phyloP scores from a whole-genome alignment of 2,329 filamentous ascomycete genomes.

The Gliomastix tumulicola region DNA sequence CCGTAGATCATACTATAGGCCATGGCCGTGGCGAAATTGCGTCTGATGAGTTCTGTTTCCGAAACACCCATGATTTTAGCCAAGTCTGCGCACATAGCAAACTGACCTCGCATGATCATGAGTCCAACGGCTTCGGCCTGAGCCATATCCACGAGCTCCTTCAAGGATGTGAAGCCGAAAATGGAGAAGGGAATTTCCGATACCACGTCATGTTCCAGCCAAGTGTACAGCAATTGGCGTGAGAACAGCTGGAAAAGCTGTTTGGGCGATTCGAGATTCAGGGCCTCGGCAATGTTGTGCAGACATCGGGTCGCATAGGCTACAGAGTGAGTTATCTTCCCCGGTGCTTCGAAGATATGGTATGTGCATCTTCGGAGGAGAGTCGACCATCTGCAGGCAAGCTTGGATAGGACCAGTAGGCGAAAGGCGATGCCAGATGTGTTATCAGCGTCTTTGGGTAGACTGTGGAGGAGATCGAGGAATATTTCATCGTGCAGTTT shows the following conservation, averaged over 20 bases:
- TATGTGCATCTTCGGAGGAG: slow-evolving; percentile 83
- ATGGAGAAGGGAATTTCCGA: slow-evolving; percentile 75
- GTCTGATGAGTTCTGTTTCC: slow-evolving; percentile 51
- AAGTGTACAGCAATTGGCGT: slow-evolving; percentile 84
- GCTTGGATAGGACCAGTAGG: slow-evolving; percentile 64
- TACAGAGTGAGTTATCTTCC: slow-evolving; percentile 57
- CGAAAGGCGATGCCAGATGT: slow-evolving; percentile 81
- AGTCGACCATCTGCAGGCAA: slow-evolving; percentile 81
- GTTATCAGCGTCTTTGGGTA: slow-evolving; percentile 68
- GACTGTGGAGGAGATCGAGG: slow-evolving; percentile 69
- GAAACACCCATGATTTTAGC: slow-evolving; percentile 47
- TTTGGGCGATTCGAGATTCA: slow-evolving; percentile 59
- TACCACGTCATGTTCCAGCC: slow-evolving; percentile 64
- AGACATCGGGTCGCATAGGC: slow-evolving; percentile 71
- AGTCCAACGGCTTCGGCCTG: slow-evolving; percentile 75
- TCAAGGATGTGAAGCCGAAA: slow-evolving; percentile 68
- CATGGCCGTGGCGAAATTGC: slow-evolving; percentile 69
- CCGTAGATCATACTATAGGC: slow-evolving; percentile 74
- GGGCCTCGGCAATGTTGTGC: slow-evolving; percentile 52
- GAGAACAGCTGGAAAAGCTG: slow-evolving; percentile 79
- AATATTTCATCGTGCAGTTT: slow-evolving; percentile 79
- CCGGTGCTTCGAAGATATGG: slow-evolving; percentile 87
- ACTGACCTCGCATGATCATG: slow-evolving; percentile 73
- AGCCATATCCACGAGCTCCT: slow-evolving; percentile 62
- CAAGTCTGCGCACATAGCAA: slow-evolving; percentile 54